Conservation (phyloP, 2,329 filamentous ascomycete genomes). For the Piedraia hortae region DNA sequence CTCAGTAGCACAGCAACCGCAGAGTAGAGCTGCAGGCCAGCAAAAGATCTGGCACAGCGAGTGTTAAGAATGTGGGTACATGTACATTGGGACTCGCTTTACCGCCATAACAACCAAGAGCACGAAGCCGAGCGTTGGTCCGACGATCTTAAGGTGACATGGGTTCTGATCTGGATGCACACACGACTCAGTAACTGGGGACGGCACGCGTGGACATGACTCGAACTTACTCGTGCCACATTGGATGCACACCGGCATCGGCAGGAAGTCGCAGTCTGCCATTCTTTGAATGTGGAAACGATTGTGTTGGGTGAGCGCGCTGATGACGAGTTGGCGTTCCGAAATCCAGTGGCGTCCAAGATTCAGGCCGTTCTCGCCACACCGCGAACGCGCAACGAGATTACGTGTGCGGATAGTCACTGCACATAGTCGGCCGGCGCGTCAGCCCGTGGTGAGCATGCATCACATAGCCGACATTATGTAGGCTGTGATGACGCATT, state of each 20-base stretch:
- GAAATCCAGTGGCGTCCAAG: no score
- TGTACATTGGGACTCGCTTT: conserved; percentile 3
- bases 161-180: conserved; percentile 11
- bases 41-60: conserved; percentile 10
- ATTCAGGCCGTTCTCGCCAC: no score
- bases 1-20: conserved; percentile 14
- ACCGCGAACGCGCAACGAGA: no score
- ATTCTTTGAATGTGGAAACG: no score
- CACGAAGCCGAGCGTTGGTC: conserved; percentile 14
- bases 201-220: conserved; percentile 1
- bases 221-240: conserved; percentile 8
- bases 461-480: no score
- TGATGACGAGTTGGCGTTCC: no score
- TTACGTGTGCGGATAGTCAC: no score
- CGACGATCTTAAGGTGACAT: conserved; percentile 14
- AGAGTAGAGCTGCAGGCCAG: conserved; percentile 14
- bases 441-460: no score
- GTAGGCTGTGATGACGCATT: no score
- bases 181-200: not conserved
- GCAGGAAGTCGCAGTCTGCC: conserved; percentile 8
- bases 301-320: no score
- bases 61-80: not conserved
- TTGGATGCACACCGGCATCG: conserved; percentile 14
- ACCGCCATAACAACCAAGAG: conserved; percentile 11
- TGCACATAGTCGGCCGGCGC: no score